These are phyloP conservation scores for Pythium insidiosum DNA, from an alignment of 352 stramenopile genomes.

Conservation along the genomic window DNA sequence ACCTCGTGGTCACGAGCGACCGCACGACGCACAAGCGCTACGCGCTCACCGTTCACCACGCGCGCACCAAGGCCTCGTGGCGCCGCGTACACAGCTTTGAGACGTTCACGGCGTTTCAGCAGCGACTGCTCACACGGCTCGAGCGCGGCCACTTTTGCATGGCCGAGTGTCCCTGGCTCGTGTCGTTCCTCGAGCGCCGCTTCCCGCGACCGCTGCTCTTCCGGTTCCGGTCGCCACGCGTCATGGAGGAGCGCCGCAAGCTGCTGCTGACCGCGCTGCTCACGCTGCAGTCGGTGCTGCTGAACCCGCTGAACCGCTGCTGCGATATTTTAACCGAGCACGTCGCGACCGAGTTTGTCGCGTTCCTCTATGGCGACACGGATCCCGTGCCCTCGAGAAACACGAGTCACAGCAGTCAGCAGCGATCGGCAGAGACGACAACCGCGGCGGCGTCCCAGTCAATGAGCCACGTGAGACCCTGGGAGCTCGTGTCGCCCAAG, in stretches of 20 bases:
- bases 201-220: constrained; percentile 34
- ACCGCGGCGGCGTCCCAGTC: too few species aligned
- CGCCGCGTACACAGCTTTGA: constrained; percentile 25
- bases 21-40: constrained; percentile 16
- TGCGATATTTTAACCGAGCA: constrained; percentile 20
- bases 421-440: too few species aligned
- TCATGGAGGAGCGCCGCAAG: constrained; percentile 9
- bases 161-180: constrained; percentile 58
- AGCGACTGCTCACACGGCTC: constrained; percentile 32
- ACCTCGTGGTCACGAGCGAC: constrained; percentile 2
- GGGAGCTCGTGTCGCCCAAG: too few species aligned
- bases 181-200: constrained; percentile 50
- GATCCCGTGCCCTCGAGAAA: constrained; percentile 5
- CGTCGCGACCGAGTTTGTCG: constrained; percentile 22
- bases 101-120: constrained; percentile 37
- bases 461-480: too few species aligned
- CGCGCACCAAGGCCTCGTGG: constrained; percentile 15
- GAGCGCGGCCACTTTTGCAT: constrained; percentile 45
- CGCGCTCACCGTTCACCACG: constrained; percentile 21
- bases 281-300: constrained; percentile 31
- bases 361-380: constrained; percentile 29
- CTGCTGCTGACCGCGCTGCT: constrained; percentile 18
- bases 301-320: constrained; percentile 22
- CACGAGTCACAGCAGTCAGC: too few species aligned
- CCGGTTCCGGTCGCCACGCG: constrained; percentile 16